These are phyloP conservation scores for Austroboletus eburneus DNA, from an alignment of 768 basidiomycete genomes.

Conservation along the genomic window DNA sequence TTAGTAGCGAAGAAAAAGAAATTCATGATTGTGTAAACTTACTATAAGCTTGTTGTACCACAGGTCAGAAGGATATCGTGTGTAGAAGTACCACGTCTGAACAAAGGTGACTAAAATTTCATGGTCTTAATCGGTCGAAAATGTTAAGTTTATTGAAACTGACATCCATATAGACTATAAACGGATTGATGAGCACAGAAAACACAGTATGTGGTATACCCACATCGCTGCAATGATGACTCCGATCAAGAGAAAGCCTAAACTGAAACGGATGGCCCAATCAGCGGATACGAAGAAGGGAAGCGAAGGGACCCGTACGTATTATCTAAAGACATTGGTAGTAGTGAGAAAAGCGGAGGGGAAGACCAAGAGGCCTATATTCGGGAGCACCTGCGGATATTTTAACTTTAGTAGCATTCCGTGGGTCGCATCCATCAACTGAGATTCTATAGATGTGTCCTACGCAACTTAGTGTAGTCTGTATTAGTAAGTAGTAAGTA, in stretches of 20 bases:
- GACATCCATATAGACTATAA: constrained; percentile 49
- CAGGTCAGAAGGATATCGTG: constrained; percentile 43
- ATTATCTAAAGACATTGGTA: constrained; percentile 26
- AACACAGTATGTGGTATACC: background rate
- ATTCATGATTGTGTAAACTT: constrained; percentile 11
- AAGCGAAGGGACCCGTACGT: constrained; percentile 27
- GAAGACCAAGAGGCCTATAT: no score
- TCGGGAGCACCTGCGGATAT: no score
- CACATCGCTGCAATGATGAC: constrained; percentile 43
- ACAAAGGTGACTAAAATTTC: constrained; percentile 44
- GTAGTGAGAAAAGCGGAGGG: background rate
- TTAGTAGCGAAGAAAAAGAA: background rate
- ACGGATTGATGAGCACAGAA: constrained; percentile 2
- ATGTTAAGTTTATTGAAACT: constrained; percentile 1
- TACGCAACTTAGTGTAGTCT: no score
- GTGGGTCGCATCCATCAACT: no score
- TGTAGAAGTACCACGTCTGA: constrained; percentile 54
- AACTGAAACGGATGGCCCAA: constrained; percentile 26
- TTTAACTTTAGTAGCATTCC: no score
- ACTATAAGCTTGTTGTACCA: constrained; percentile 49
- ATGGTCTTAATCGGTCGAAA: background rate
- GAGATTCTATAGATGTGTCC: no score
- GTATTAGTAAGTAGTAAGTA: no score
- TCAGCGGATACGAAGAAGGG: background rate
- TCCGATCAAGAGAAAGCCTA: constrained; percentile 50